Evolutionary conservation across 2,329 filamentous ascomycete species (phyloP).

Genomic region (Neonectria hederae): DNA sequence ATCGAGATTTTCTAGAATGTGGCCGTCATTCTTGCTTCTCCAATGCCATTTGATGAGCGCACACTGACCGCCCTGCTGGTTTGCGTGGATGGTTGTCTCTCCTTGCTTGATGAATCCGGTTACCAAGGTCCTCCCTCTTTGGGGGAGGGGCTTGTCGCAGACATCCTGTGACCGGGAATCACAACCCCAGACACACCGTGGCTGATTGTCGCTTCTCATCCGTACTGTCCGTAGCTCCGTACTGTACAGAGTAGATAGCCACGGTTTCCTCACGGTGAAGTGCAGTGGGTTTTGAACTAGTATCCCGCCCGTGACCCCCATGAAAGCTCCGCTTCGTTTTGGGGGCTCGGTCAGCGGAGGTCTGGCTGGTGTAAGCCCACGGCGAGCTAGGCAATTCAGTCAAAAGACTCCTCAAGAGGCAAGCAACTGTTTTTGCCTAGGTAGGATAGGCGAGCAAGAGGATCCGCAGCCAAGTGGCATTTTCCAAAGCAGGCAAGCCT

Average conservation of each 20-base stretch:
- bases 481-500: not conserved
- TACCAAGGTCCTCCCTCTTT: slow-evolving; percentile 19
- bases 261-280: slow-evolving; percentile 13
- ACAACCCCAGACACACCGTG: slow-evolving; percentile 21
- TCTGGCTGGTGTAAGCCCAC: slow-evolving; percentile 2
- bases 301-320: slow-evolving; percentile 7
- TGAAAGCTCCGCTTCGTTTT: not conserved
- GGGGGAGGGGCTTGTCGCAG: slow-evolving; percentile 21
- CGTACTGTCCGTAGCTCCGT: not conserved
- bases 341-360: slow-evolving; percentile 1
- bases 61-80: not conserved
- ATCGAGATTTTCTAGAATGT: slow-evolving; percentile 12
- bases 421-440: not conserved
- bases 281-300: slow-evolving; percentile 7
- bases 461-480: not conserved
- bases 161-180: slow-evolving; percentile 30
- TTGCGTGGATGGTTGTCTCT: slow-evolving; percentile 21
- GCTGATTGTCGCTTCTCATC: slow-evolving; percentile 5
- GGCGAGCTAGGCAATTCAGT: not conserved
- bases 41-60: not conserved
- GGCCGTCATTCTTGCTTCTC: slow-evolving; percentile 6
- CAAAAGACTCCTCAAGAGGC: not conserved
- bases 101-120: slow-evolving; percentile 26
- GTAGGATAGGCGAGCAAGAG: not conserved
- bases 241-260: not conserved